A percentile compares a stretch with the other conserved stretches of the same genome.
Evolutionary conservation across 2,329 filamentous ascomycete genomes (phyloP).

Genomic region (Xylariaceae sp.): DNA sequence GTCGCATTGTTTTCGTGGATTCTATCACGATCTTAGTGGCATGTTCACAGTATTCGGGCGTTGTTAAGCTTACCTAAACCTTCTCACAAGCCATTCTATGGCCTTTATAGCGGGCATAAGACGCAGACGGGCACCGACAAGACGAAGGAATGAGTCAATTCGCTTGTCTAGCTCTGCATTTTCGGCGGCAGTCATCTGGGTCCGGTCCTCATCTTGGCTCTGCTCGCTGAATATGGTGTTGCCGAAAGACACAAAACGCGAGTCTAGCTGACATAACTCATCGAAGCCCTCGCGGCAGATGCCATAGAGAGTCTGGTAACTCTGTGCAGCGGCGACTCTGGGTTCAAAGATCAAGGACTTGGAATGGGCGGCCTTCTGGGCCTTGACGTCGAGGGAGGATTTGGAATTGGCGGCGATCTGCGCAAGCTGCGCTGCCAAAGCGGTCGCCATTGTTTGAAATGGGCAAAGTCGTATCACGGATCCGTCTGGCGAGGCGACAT

Average conservation of each 20-base stretch:
- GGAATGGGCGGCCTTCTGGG: conserved; percentile 85
- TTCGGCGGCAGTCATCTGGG: conserved; percentile 74
- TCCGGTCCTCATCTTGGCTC: conserved; percentile 83
- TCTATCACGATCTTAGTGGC: conserved; percentile 42
- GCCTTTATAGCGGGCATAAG: conserved; percentile 86
- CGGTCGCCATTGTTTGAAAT: conserved; percentile 76
- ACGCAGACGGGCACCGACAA: conserved; percentile 71
- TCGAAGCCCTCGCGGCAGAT: conserved; percentile 87
- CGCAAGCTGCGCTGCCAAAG: conserved; percentile 90
- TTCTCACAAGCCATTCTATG: conserved; percentile 88
- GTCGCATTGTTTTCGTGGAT: conserved; percentile 88
- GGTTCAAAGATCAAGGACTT: conserved; percentile 94
- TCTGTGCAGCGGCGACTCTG: conserved; percentile 78
- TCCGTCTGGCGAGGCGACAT: not conserved
- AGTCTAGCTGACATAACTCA: conserved; percentile 84
- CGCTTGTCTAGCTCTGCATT: conserved; percentile 77
- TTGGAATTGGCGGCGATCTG: conserved; percentile 87
- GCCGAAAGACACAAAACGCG: conserved; percentile 70
- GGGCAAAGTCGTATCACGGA: too few species aligned
- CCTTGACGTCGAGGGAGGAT: conserved; percentile 85
- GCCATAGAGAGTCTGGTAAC: conserved; percentile 81
- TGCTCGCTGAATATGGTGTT: conserved; percentile 87
- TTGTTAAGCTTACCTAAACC: conserved; percentile 66
- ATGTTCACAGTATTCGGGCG: not conserved
- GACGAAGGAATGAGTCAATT: conserved; percentile 76